A percentile compares a stretch with the other conserved stretches of the same genome.
phyloP scores from a whole-genome alignment of 1,284 basidiomycete genomes.

The Rhodotorula sp. region DNA sequence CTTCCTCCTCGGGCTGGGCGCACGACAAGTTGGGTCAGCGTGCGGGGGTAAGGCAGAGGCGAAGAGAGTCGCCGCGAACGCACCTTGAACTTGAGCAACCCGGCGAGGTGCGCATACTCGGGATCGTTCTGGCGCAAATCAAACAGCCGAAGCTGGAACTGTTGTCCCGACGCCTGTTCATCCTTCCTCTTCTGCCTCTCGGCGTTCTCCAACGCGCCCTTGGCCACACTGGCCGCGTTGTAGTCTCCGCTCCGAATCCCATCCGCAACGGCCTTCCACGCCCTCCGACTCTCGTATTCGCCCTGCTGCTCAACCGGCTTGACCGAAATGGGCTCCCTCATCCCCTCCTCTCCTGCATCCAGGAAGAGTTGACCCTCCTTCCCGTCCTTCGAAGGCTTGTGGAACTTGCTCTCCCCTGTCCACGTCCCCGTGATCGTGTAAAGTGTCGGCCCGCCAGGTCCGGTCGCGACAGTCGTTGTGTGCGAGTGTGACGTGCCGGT shows the following conservation, averaged over 20 bases:
- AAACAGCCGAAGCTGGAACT: constrained; percentile 60
- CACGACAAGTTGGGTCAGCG: background rate
- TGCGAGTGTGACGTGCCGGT: constrained; percentile 66
- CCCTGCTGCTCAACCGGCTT: constrained; percentile 63
- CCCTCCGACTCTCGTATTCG: constrained; percentile 79
- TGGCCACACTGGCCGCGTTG: constrained; percentile 84
- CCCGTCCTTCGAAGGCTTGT: constrained; percentile 29
- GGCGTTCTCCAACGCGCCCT: constrained; percentile 92
- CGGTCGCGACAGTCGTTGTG: constrained; percentile 70
- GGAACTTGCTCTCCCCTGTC: constrained; percentile 65
- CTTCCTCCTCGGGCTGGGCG: constrained; percentile 36
- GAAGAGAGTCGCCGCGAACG: background rate
- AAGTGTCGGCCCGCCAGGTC: constrained; percentile 46
- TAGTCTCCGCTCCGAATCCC: constrained; percentile 88
- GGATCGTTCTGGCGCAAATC: constrained; percentile 48
- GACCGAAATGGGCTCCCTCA: constrained; percentile 63
- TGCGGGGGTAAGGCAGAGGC: too few species aligned
- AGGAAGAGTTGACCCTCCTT: constrained; percentile 51
- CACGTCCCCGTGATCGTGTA: constrained; percentile 82
- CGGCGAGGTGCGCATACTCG: constrained; percentile 44
- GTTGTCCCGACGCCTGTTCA: constrained; percentile 65
- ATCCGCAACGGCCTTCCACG: constrained; percentile 85
- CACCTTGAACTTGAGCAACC: constrained; percentile 38
- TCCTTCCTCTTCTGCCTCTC: constrained; percentile 85
- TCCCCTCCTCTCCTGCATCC: constrained; percentile 44